Conservation (phyloP, 257 asterid genomes). For the Capsicum baccatum region DNA sequence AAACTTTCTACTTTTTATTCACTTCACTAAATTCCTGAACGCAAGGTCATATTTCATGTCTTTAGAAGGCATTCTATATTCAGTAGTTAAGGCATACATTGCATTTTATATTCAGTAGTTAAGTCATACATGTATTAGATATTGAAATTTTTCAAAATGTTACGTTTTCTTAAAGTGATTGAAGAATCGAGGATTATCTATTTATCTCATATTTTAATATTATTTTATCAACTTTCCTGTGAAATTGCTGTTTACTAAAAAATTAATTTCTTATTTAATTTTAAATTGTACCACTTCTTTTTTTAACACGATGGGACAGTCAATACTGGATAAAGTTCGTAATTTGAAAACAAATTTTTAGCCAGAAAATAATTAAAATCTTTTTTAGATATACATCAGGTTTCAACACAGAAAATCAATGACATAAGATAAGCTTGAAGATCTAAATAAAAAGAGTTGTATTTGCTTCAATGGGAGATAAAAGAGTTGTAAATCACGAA, state of each 20-base stretch:
- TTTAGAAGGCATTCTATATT: not conserved
- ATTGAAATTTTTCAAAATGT: not conserved
- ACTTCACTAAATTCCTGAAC: not conserved
- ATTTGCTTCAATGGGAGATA: too few species aligned
- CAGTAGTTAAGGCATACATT: not conserved
- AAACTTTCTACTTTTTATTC: not conserved
- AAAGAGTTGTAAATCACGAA: too few species aligned
- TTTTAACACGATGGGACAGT: not conserved
- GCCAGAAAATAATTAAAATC: not conserved
- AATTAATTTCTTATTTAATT: not conserved
- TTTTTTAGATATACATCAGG: slow-evolving; percentile 8
- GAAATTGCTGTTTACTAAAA: not conserved
- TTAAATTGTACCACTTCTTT: not conserved
- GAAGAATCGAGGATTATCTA: too few species aligned
- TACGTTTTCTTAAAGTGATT: not conserved
- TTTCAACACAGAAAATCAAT: not conserved
- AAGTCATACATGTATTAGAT: not conserved
- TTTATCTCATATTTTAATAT: not conserved
- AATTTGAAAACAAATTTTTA: not conserved
- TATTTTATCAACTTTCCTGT: not conserved
- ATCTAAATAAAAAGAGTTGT: too few species aligned
- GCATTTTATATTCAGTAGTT: too few species aligned
- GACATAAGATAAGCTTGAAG: too few species aligned
- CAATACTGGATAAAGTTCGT: slow-evolving; percentile 7
- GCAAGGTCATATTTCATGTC: not conserved